A percentile compares a stretch with the other conserved stretches of the same genome.
These are phyloP conservation scores for Noccaea bulbosa DNA, from an alignment of 345 rosid genomes.

Conservation along the genomic window DNA sequence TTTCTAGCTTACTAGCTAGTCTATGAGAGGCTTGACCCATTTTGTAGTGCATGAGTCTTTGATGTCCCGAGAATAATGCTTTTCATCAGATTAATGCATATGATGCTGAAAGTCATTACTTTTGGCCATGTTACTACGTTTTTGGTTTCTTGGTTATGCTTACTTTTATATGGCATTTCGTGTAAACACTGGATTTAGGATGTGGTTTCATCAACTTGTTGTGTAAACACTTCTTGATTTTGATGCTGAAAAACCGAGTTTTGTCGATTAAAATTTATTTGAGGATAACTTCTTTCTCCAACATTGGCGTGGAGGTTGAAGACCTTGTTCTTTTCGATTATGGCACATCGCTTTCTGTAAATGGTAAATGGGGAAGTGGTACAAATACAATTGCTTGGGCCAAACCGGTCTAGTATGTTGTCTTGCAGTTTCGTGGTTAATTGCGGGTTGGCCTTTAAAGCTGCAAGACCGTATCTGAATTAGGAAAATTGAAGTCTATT, in stretches of 20 bases:
- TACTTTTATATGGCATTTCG: background rate
- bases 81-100: background rate
- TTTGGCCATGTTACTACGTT: conserved; percentile 1
- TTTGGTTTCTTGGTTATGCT: conserved; percentile 7
- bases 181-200: background rate
- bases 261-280: background rate
- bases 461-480: background rate
- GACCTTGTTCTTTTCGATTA: background rate
- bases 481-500: background rate
- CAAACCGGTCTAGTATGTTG: conserved; percentile 4
- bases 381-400: background rate
- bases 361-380: background rate
- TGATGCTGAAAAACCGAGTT: background rate
- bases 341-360: background rate
- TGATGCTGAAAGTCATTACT: conserved; percentile 2
- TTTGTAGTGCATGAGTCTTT: conserved; percentile 8
- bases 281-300: background rate
- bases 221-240: background rate
- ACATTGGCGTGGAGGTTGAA: background rate
- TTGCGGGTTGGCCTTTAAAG: background rate
- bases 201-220: conserved; percentile 3
- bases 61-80: background rate
- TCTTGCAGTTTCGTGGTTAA: background rate
- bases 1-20: conserved; percentile 1
- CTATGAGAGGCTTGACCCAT: too few species aligned